Base-by-base conservation (phyloP, 768 basidiomycete species). In the Panaeolus cyanescens region DNA sequence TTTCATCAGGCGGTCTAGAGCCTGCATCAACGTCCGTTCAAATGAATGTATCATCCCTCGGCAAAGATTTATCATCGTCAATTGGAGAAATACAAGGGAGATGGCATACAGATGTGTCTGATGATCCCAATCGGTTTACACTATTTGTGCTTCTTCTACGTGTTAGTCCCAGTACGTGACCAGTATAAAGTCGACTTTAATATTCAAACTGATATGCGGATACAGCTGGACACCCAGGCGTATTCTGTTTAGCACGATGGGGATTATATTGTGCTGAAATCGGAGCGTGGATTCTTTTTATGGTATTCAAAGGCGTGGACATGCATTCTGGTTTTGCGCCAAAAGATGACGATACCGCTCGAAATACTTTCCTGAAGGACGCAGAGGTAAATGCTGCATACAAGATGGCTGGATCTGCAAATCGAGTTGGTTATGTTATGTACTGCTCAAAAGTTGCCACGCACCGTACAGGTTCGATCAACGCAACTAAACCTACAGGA, bases 11-110 rank as follows among this genome's bases (percentile, higher is more conserved):
- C 32, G 4, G 32, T 2, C 55, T 54, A 7, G 30, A 33, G 2
- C 30, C 45, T 4, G 30, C n/a, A 2, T 34, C 42, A 6, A 20
- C 54, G 4, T 31, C 54, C 22, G 15, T 60, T 13, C 59, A 60
- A 39, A 17, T 60, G 15, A 60, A 60, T 17, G 34, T 5, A 2
- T 60, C 59, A 0, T 60, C 59, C 40, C 15, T 60, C 3, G 54
- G 59, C 32, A 39, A 56, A 20, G 10, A 8, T 6, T 19, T 60
- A 10, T 53, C 31, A 22, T 5, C 31, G 8, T 1, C 2, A 32
- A 54, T 60, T 7, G 59, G 59, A 5, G 19, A 15, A 4, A 2
- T 33, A 5, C 59, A 56, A 33, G 55, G 55, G 15, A 32, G 32
- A 20, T 56, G 55, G 55, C 55, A 56, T 32, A 13, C 55, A 15